Conservation (phyloP, 345 rosid species). For the Cochlearia excelsa region DNA sequence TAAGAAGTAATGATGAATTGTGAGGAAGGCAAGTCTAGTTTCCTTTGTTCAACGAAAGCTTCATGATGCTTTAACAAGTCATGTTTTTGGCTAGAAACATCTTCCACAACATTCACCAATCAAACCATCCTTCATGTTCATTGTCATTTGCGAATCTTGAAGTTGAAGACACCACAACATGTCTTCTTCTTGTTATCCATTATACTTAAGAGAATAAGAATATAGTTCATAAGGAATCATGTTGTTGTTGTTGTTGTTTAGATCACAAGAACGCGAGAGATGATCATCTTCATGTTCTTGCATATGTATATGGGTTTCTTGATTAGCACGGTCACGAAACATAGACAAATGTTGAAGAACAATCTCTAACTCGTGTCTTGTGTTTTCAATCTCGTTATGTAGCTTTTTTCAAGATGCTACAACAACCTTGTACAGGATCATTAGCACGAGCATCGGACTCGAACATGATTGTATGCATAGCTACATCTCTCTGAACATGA, state of each 20-base stretch:
- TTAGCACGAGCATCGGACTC: slow-evolving; percentile 84
- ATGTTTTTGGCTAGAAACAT: slow-evolving; percentile 41
- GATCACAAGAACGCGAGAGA: slow-evolving; percentile 36
- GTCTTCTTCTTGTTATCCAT: slow-evolving; percentile 35
- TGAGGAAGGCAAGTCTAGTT: slow-evolving; percentile 48
- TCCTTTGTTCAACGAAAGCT: slow-evolving; percentile 43
- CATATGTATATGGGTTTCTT: slow-evolving; percentile 34
- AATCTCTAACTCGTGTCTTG: slow-evolving; percentile 65
- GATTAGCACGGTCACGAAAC: slow-evolving; percentile 45
- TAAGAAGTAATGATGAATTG: slow-evolving; percentile 61
- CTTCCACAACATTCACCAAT: slow-evolving; percentile 38
- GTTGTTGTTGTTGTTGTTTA: slow-evolving; percentile 19
- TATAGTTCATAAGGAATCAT: slow-evolving; percentile 29
- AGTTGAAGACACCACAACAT: slow-evolving; percentile 39
- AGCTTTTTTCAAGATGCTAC: slow-evolving; percentile 56
- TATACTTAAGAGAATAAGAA: slow-evolving; percentile 30
- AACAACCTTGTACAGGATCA: slow-evolving; percentile 91
- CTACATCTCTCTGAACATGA: slow-evolving; percentile 61
- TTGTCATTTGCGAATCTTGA: slow-evolving; percentile 37
- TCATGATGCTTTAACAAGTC: slow-evolving; percentile 39
- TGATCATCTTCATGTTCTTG: slow-evolving; percentile 33
- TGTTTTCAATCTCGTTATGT: slow-evolving; percentile 65
- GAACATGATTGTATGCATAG: slow-evolving; percentile 80
- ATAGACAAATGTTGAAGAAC: slow-evolving; percentile 71
- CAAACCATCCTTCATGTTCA: slow-evolving; percentile 35